Base-by-base conservation (phyloP, 192 early-diverging fungal genomes). In the Coemansia sp. region DNA sequence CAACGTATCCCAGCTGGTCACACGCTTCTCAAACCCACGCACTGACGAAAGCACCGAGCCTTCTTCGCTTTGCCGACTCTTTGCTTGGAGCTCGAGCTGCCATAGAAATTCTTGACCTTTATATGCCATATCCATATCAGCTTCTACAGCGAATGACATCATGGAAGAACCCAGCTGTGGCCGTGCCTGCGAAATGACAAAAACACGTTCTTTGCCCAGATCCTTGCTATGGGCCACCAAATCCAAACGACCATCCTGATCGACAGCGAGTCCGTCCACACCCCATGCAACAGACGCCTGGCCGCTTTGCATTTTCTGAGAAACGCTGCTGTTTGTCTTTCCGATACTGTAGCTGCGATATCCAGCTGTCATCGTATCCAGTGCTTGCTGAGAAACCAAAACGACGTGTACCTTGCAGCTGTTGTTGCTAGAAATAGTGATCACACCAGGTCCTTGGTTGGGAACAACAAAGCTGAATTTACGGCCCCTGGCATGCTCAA, bases 381-480 rank as follows among this genome's bases (percentile, higher is more conserved):
- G 60, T 12, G 66, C 69, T 4, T 51, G 25, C 36, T 75, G 69
- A 18, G 55, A 30, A 40, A 81, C 40, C n/a, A 81, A 31, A 49
- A 68, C 66, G 10, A 81, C 20, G 14, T 63, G 49, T 16, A 72
- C 73, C 5, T 73, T 66, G 22, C 48, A 45, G 1, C 66, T 63
- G 36, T 42, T 48, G 14, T n/a, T n/a, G 48, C 61, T 34, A 8
- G 61, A 32, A 25, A 75, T 52, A 4, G 42, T 56, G 17, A 49
- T 54, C 12, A 81, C 42, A 5, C 78, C 78, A 3, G 59, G 28
- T 10, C 78, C 78, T 2, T 73, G 62, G 48, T 64, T 75, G 31
- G 73, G 78, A 16, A 75, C 64, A 18, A 81, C 72, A 72, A 81
- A 81, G 73, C 73, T 81, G 51, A 81, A 81, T 36, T 66, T 72